Evolutionary conservation across 2,329 filamentous ascomycete genomes (phyloP).

Genomic region (Ophiognomonia clavigignenti-juglandacearum): DNA sequence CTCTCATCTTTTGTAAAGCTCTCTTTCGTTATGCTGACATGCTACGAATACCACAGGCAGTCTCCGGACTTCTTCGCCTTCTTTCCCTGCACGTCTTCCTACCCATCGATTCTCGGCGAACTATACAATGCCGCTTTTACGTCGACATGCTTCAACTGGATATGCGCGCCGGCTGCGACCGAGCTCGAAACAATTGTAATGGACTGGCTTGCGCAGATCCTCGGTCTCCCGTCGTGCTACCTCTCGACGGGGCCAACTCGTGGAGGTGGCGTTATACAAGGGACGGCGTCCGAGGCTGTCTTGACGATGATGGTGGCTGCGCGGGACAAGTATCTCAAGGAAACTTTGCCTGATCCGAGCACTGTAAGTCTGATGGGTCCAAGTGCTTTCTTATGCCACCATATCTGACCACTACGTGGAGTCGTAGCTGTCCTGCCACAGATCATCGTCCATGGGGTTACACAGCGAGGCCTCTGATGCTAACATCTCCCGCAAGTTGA

Average conservation of each 20-base stretch:
- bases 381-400: constrained; percentile 1
- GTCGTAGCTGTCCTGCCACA: too few relatives aligned
- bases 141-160: constrained; percentile 93
- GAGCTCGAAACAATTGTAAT: constrained; percentile 90
- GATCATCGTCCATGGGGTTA: too few relatives aligned
- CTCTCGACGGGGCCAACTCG: constrained; percentile 61
- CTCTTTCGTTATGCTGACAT: constrained; percentile 25
- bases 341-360: constrained; percentile 40
- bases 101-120: constrained; percentile 82
- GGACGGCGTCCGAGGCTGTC: constrained; percentile 81
- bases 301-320: constrained; percentile 84
- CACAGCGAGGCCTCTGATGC: too few relatives aligned
- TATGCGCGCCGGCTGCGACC: constrained; percentile 89
- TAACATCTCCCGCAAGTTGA: constrained; percentile 10
- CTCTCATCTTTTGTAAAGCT: background rate
- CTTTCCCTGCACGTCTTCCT: constrained; percentile 79
- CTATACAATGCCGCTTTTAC: constrained; percentile 88
- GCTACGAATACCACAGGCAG: constrained; percentile 47
- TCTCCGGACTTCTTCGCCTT: constrained; percentile 94
- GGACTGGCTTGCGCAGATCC: constrained; percentile 82
- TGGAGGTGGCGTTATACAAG: constrained; percentile 92
- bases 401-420: too few relatives aligned
- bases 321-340: constrained; percentile 69
- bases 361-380: constrained; percentile 25
- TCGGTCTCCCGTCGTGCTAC: constrained; percentile 69